Percentiles rank a stretch among this genome's conserved stretches.
phyloP scores from a whole-genome alignment of 2,329 filamentous ascomycete genomes.

The Nemania sp. region DNA sequence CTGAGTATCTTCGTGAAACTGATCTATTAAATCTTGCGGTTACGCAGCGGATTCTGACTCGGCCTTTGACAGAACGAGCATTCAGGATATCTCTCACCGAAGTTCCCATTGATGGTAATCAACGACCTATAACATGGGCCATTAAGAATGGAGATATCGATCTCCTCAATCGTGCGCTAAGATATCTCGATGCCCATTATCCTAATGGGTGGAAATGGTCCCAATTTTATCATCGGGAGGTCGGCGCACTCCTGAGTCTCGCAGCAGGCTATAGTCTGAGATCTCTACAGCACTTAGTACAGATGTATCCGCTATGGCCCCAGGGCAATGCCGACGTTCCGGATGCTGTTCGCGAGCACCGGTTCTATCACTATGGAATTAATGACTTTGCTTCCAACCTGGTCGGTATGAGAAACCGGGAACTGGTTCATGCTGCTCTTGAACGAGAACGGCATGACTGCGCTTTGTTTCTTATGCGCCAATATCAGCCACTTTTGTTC shows the following conservation, averaged over 20 bases:
- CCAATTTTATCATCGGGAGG: background rate
- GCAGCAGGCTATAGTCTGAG: slow-evolving; percentile 2
- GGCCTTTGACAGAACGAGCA: background rate
- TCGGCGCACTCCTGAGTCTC: background rate
- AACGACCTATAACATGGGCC: background rate
- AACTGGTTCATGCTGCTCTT: background rate
- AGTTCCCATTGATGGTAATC: background rate
- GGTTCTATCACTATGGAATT: background rate
- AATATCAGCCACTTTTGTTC: slow-evolving; percentile 7
- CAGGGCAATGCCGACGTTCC: no score
- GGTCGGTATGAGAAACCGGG: background rate
- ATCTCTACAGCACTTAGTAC: background rate
- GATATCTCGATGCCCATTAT: background rate
- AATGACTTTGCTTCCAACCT: background rate
- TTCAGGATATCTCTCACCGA: background rate
- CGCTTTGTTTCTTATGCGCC: slow-evolving; percentile 9
- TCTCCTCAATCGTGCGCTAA: background rate
- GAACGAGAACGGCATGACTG: background rate
- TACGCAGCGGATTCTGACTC: background rate
- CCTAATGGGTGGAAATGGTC: slow-evolving; percentile 6
- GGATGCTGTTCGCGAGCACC: no score
- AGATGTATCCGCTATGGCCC: slow-evolving; percentile 2
- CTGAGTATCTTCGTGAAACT: background rate
- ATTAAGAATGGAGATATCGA: background rate
- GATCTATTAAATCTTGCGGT: background rate